phyloP scores from a whole-genome alignment of 2,329 filamentous ascomycete genomes.

The Hypoxylon sp. region DNA sequence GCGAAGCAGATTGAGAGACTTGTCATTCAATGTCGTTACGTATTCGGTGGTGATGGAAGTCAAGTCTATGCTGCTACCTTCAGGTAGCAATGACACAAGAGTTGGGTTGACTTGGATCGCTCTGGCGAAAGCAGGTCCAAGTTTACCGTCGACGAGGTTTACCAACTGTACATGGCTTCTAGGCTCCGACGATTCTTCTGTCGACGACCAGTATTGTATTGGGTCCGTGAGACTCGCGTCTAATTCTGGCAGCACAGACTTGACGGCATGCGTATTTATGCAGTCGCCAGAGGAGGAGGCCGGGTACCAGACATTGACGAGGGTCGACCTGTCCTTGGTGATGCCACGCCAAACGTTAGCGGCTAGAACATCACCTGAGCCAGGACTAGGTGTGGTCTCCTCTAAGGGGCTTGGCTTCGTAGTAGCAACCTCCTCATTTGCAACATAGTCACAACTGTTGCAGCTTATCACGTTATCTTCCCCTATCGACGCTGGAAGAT shows the following conservation, averaged over 20 bases:
- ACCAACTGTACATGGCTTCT: conserved; percentile 35
- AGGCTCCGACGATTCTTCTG: conserved; percentile 26
- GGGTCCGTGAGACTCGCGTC: conserved; percentile 74
- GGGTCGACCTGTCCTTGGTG: conserved; percentile 69
- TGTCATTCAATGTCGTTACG: conserved; percentile 34
- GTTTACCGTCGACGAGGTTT: conserved; percentile 47
- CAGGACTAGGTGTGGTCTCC: not conserved
- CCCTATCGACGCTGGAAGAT: conserved; percentile 79
- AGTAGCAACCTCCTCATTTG: conserved; percentile 85
- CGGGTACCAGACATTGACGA: conserved; percentile 76
- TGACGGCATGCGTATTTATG: conserved; percentile 67
- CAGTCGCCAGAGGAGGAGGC: conserved; percentile 42
- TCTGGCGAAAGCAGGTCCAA: conserved; percentile 33
- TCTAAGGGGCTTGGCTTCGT: conserved; percentile 34
- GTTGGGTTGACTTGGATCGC: conserved; percentile 17
- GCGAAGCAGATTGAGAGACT: conserved; percentile 68
- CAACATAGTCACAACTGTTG: conserved; percentile 73
- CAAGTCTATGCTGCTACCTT: conserved; percentile 14
- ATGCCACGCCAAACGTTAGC: conserved; percentile 67
- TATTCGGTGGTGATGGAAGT: conserved; percentile 26
- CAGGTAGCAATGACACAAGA: conserved; percentile 28
- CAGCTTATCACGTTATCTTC: conserved; percentile 88
- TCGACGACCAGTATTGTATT: conserved; percentile 59
- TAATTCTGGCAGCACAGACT: conserved; percentile 69
- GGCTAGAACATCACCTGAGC: not conserved